These are phyloP conservation scores for Tylopilus rubrobrunneus DNA, from an alignment of 768 basidiomycete species.

Conservation along the genomic window DNA sequence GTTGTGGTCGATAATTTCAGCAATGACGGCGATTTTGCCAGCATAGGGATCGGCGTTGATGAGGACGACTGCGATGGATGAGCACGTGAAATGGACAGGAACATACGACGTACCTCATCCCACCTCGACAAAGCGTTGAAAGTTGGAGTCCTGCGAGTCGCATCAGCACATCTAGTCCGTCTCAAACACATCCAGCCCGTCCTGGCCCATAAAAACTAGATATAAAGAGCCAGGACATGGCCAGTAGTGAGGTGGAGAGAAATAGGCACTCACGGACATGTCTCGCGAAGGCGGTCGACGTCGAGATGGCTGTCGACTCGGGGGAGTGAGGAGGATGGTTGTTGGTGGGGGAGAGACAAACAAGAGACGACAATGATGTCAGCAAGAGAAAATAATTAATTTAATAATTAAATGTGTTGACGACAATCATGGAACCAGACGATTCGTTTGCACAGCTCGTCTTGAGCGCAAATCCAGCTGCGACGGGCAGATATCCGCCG, in stretches of 20 bases:
- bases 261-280: conserved; percentile 21
- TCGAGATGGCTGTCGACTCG: not conserved
- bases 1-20: conserved; percentile 99
- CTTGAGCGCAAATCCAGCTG: conserved; percentile 25
- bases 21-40: conserved; percentile 92
- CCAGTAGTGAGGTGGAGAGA: too few species aligned
- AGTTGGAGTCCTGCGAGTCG: conserved; percentile 66
- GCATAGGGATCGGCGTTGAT: conserved; percentile 81
- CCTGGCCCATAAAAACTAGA: not conserved
- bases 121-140: conserved; percentile 97
- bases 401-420: not conserved
- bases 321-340: not conserved
- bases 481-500: conserved; percentile 47
- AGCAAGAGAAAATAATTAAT: conserved; percentile 3
- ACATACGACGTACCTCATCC: conserved; percentile 63
- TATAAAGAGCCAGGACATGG: not conserved
- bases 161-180: conserved; percentile 16
- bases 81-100: not conserved
- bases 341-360: conserved; percentile 3
- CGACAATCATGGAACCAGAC: conserved; percentile 22
- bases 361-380: conserved; percentile 12
- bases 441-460: conserved; percentile 30
- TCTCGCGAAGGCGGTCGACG: not conserved
- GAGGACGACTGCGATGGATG: conserved; percentile 64
- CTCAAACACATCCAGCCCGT: conserved; percentile 12